Base-by-base conservation (phyloP, 139 green algal species). In the Tetraselmis chui region DNA sequence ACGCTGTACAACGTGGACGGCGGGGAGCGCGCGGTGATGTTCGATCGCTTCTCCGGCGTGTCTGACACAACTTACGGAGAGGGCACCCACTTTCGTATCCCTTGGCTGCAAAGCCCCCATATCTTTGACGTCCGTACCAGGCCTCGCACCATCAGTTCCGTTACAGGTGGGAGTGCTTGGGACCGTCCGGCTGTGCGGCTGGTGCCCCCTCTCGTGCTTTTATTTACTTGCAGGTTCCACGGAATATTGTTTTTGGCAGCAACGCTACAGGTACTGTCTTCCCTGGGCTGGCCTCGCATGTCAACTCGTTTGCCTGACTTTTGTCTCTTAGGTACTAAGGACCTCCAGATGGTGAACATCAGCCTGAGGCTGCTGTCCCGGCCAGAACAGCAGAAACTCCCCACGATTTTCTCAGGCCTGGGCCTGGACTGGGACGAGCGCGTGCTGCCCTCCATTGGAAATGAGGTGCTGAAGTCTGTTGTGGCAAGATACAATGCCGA, bases 321-420 rank as follows among this genome's bases (percentile, higher is more conserved):
- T 1, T 29, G 31, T 59, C 76, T 76, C 31, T 78, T 59, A 81
- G n/a, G n/a, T 0, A 23, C 0, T 83, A 86, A 92, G 97, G 96
- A 99, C 86, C 89, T 99, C 67, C 96, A 99, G 90, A 99, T 99
- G 96, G 96, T 99, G 2, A 99, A 99, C 91, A 96, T 99, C 91
- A 97, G 92, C 23, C 87, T 99, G 59, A 89, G 96, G 2, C 92
- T 99, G 30, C 88, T 99, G 31, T 97, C 93, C 76, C 98, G 97
- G 89, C 97, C 97, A 0, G 88, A 96, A 26, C 87, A 94, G 75
- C 79, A 92, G 1, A 82, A 86, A 67, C 89, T 99, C 28, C 78
- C 97, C 0, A 83, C 81, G 25, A 99, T 99, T 76, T 99, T 95
- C 88, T 92, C 93, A 89, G 96, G 87, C 28, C 88, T 99, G 31